Percentiles rank a stretch among this genome's conserved stretches.
phyloP scores from a whole-genome alignment of 371 early-diverging fungal genomes.

The Apophysomyces elegans region DNA sequence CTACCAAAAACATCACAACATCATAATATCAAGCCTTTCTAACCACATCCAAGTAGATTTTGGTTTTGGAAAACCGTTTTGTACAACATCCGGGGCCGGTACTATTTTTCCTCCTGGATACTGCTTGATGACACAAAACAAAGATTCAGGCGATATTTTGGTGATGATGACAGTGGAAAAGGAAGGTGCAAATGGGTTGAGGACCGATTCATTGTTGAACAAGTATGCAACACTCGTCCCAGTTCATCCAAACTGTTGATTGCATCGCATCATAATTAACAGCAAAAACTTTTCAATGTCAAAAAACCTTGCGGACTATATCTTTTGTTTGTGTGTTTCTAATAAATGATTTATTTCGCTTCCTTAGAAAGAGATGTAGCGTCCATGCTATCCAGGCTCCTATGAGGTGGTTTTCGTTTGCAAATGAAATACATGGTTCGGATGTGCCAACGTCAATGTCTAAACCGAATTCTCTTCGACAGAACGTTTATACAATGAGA shows the following conservation, averaged over 20 bases:
- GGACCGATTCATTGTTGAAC: conserved; percentile 36
- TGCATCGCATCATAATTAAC: not conserved
- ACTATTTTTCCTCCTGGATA: conserved; percentile 38
- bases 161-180: conserved; percentile 41
- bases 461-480: too few species aligned
- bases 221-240: conserved; percentile 28
- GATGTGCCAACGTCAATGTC: too few species aligned
- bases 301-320: too few species aligned
- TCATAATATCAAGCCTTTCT: too few species aligned
- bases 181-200: conserved; percentile 31
- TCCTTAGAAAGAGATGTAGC: too few species aligned
- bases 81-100: conserved; percentile 33
- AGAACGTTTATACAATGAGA: too few species aligned
- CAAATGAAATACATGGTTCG: too few species aligned
- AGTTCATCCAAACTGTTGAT: not conserved
- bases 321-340: too few species aligned
- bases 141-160: conserved; percentile 28
- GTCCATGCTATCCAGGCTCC: too few species aligned
- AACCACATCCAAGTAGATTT: conserved; percentile 23
- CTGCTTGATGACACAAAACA: conserved; percentile 36
- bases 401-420: too few species aligned
- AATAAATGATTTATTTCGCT: too few species aligned
- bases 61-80: conserved; percentile 51
- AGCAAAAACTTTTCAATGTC: not conserved
- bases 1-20: too few species aligned